These are phyloP conservation scores for Phytophthora aleatoria DNA, from an alignment of 352 stramenopile species.

Conservation along the genomic window DNA sequence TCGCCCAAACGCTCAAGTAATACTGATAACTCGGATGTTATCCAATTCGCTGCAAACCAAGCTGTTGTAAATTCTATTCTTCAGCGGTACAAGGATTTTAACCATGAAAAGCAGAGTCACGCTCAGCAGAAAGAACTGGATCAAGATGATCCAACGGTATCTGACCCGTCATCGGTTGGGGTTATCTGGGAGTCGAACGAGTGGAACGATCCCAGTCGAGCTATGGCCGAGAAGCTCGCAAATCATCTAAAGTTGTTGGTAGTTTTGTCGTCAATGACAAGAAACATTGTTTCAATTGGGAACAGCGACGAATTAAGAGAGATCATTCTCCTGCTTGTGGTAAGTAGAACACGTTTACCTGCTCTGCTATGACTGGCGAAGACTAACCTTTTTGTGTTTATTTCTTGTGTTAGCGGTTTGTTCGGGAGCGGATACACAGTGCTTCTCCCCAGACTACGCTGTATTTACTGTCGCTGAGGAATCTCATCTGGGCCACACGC, in stretches of 20 bases:
- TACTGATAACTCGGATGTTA: conserved; percentile 5
- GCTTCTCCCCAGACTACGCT: conserved; percentile 10
- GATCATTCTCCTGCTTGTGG: conserved; percentile 22
- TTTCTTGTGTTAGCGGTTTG: conserved; percentile 15
- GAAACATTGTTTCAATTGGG: conserved; percentile 18
- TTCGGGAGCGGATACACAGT: conserved; percentile 18
- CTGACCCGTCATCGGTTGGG: neutral
- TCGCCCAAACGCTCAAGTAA: conserved; percentile 14
- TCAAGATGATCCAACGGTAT: conserved; percentile 8
- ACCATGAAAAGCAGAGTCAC: conserved; percentile 4
- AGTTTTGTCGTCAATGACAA: conserved; percentile 27
- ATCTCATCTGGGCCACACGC: conserved; percentile 28
- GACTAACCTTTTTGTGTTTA: neutral
- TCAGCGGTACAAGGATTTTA: conserved; percentile 8
- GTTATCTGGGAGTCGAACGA: conserved; percentile 17
- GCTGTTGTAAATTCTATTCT: conserved; percentile 9
- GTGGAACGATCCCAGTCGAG: conserved; percentile 21
- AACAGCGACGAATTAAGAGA: conserved; percentile 26
- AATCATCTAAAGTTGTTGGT: conserved; percentile 17
- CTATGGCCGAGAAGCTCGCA: conserved; percentile 11
- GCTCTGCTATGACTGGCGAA: conserved; percentile 2
- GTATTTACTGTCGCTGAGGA: conserved; percentile 25
- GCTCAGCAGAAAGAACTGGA: conserved; percentile 5
- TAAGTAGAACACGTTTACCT: conserved; percentile 2
- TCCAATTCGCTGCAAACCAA: conserved; percentile 21